Base-by-base conservation (phyloP, 768 basidiomycete genomes). In the Trametes meyenii region DNA sequence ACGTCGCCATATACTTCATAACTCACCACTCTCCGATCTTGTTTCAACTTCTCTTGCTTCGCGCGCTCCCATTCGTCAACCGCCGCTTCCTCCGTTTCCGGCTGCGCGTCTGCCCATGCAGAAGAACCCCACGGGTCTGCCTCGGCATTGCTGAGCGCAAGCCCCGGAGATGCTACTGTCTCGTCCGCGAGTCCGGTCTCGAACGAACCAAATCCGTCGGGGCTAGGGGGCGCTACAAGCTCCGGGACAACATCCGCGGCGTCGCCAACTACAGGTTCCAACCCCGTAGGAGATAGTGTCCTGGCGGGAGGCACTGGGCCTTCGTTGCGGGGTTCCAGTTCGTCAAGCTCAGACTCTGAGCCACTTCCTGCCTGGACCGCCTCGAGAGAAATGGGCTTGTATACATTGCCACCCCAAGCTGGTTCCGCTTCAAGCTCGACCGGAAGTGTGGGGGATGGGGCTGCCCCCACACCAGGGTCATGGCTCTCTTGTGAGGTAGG, bases 61-160 rank as follows among this genome's bases (percentile, higher is more conserved):
- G 88, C 87, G 11, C 72, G 67, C 64, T 88, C 88, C 89, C 90
- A 90, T 72, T 88, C 87, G 68, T 91, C 87, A 5, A 75, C 70
- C 6, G 71, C 67, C 45, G 76, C 73, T 7, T 71, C 69, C 7
- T 35, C 40, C 10, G 38, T 59, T 16, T 67, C 60, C 14, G 45
- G 54, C 11, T 57, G 24, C 17, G 45, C 43, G n/a, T 58, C 58
- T 0, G 38, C 61, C 74, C 74, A 76, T 12, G 73, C 68, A 21
- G 75, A 66, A 21, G 61, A 26, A 17, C 67, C 69, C 73, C 73
- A 76, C 12, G 67, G 67, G 26, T 73, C 72, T 14, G 67, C 63
- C 10, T 65, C 65, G 0, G 66, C 46, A 2, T 59, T 52, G 23
- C 55, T 60, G 4, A 63, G 42, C 2, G 77, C 64, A 21, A 78